Percentiles rank a stretch among this genome's conserved stretches.
These are phyloP conservation scores for Chaetomiaceae sp. DNA, from an alignment of 2,329 filamentous ascomycete genomes.

Conservation along the genomic window DNA sequence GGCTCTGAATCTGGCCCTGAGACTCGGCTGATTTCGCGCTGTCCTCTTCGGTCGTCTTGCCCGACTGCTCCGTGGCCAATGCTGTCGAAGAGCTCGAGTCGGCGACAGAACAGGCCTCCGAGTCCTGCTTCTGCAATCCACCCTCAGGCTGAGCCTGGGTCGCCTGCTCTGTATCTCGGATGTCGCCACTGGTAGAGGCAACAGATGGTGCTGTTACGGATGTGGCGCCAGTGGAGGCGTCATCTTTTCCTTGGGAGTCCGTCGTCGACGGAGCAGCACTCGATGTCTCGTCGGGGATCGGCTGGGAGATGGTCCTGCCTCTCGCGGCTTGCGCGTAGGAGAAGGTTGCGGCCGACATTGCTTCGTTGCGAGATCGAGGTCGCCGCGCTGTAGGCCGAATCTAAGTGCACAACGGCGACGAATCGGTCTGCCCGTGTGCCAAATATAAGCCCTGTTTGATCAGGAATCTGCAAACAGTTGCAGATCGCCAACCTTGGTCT, in stretches of 20 bases:
- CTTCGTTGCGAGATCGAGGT: slow-evolving; percentile 15
- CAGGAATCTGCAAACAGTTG: slow-evolving; percentile 8
- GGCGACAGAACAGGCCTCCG: slow-evolving; percentile 28
- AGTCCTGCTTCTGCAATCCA: slow-evolving; percentile 26
- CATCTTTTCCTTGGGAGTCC: slow-evolving; percentile 33
- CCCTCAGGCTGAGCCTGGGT: slow-evolving; percentile 24
- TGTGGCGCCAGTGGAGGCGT: slow-evolving; percentile 32
- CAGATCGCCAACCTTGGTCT: slow-evolving; percentile 16
- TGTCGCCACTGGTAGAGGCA: slow-evolving; percentile 35
- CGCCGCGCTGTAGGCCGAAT: background rate
- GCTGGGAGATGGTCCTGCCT: slow-evolving; percentile 53
- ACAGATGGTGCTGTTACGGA: slow-evolving; percentile 35
- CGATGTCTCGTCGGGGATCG: slow-evolving; percentile 32
- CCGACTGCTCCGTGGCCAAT: slow-evolving; percentile 32
- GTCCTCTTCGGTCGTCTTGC: slow-evolving; percentile 16
- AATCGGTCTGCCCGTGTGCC: slow-evolving; percentile 10
- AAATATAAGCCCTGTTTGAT: slow-evolving; percentile 1
- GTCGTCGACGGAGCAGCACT: slow-evolving; percentile 31
- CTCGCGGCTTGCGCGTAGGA: slow-evolving; percentile 96
- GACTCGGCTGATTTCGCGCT: slow-evolving; percentile 18
- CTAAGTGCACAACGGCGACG: slow-evolving; percentile 1
- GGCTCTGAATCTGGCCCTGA: slow-evolving; percentile 11
- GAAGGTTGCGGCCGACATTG: slow-evolving; percentile 62
- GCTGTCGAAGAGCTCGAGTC: slow-evolving; percentile 30
- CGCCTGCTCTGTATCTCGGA: slow-evolving; percentile 26